These are phyloP conservation scores for Ascochyta viciae-villosae DNA, from an alignment of 2,329 filamentous ascomycete species.

Conservation along the genomic window DNA sequence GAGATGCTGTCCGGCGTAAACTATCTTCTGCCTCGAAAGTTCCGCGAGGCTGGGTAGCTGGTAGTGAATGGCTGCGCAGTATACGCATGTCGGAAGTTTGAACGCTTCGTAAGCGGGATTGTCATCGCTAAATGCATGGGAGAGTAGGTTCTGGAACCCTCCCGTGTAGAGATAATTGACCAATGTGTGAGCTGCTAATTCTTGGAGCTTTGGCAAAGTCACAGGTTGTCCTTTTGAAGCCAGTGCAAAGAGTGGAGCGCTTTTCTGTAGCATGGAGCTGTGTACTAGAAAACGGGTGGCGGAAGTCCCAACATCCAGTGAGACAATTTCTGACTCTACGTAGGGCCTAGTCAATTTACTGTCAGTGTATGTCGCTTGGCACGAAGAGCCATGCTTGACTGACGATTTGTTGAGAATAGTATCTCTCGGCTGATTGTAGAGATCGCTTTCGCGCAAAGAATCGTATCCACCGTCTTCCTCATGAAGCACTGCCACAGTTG, in stretches of 20 bases:
- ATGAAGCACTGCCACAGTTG: neutral
- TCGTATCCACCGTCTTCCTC: neutral
- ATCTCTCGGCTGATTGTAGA: too few species aligned
- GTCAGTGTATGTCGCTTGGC: neutral
- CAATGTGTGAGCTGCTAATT: conserved; percentile 1
- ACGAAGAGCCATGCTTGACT: neutral
- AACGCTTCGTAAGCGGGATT: conserved; percentile 11
- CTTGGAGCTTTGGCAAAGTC: neutral
- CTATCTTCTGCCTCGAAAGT: conserved; percentile 32
- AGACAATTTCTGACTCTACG: neutral
- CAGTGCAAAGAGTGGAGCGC: neutral
- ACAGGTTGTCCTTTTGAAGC: neutral
- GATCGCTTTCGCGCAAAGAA: neutral
- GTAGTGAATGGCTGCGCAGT: conserved; percentile 37
- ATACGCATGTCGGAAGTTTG: conserved; percentile 32
- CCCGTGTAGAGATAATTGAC: conserved; percentile 6
- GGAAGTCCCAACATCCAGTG: conserved; percentile 29
- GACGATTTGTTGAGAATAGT: neutral
- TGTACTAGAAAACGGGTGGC: conserved; percentile 34
- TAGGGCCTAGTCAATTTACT: neutral
- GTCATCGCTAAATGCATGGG: neutral
- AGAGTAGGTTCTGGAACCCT: neutral
- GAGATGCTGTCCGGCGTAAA: neutral
- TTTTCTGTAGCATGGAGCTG: conserved; percentile 31
- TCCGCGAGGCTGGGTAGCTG: conserved; percentile 33